Conservation (phyloP, 441 rosid species). For the Gossypium aridum region DNA sequence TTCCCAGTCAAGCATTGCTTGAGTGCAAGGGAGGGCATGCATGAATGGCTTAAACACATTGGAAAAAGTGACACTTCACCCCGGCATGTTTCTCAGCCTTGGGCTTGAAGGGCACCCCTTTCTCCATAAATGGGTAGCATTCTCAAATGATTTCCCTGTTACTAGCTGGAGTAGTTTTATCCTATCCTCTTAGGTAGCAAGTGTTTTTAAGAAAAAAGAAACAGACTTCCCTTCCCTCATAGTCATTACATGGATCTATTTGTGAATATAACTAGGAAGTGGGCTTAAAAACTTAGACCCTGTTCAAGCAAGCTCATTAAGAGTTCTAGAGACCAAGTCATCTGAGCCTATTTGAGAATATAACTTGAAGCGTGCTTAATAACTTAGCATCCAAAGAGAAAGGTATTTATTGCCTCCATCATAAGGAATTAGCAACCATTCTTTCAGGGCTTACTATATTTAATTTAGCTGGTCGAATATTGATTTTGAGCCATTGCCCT, state of each 20-base stretch:
- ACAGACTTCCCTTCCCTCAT: neutral
- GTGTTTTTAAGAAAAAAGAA: too few species aligned
- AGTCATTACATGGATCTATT: neutral
- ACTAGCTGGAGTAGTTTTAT: too few species aligned
- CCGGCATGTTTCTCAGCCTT: neutral
- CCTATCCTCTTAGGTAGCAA: too few species aligned
- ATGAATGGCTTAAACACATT: neutral
- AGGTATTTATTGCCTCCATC: neutral
- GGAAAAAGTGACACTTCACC: neutral
- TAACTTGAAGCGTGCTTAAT: neutral
- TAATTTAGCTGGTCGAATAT: neutral
- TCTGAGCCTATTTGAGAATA: neutral
- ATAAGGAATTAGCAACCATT: neutral
- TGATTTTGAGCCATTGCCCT: neutral
- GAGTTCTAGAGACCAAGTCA: neutral
- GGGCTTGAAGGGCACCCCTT: neutral
- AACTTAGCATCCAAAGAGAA: slow-evolving; percentile 3
- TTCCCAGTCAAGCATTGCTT: neutral
- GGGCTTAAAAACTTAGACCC: neutral
- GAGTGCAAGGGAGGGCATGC: neutral
- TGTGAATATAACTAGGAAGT: too few species aligned
- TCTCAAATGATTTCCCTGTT: too few species aligned
- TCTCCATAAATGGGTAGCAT: neutral
- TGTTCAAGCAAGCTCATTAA: neutral
- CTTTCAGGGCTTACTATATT: neutral